phyloP scores from a whole-genome alignment of 164 flowering plant species.

The Stephania cephalantha region DNA sequence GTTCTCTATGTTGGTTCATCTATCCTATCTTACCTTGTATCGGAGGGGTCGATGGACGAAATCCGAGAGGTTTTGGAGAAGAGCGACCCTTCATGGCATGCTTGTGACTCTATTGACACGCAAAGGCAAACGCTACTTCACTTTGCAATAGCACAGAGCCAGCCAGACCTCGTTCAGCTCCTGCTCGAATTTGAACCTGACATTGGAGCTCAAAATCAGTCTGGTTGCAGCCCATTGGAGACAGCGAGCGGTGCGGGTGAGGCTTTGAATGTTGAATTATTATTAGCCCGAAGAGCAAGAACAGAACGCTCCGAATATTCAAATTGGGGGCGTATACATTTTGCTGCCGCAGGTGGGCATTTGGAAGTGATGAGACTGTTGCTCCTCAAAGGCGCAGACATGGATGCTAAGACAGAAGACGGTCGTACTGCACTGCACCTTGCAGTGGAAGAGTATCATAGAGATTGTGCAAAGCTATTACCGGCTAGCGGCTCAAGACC shows the following conservation, averaged over 20 bases:
- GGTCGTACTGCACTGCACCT: conserved; percentile 61
- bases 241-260: conserved; percentile 55
- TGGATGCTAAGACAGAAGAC: conserved; percentile 38
- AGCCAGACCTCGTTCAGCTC: conserved; percentile 64
- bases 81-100: conserved; percentile 44
- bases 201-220: conserved; percentile 37
- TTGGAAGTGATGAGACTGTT: conserved; percentile 52
- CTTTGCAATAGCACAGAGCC: conserved; percentile 44
- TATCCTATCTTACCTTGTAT: conserved; percentile 40
- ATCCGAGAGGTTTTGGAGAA: conserved; percentile 56
- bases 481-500: conserved; percentile 40
- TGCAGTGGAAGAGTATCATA: conserved; percentile 45
- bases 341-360: conserved; percentile 53
- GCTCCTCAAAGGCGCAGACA: conserved; percentile 47
- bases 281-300: conserved; percentile 44
- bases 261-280: conserved; percentile 58
- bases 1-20: conserved; percentile 59
- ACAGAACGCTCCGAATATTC: conserved; percentile 40
- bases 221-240: conserved; percentile 53
- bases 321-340: conserved; percentile 45
- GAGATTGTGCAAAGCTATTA: conserved; percentile 51
- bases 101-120: conserved; percentile 46
- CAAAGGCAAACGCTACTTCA: conserved; percentile 56
- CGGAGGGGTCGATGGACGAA: conserved; percentile 53
- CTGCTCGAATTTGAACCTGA: conserved; percentile 57